Conservation (phyloP, 164 flowering plant species). For the Vitis cinerea region DNA sequence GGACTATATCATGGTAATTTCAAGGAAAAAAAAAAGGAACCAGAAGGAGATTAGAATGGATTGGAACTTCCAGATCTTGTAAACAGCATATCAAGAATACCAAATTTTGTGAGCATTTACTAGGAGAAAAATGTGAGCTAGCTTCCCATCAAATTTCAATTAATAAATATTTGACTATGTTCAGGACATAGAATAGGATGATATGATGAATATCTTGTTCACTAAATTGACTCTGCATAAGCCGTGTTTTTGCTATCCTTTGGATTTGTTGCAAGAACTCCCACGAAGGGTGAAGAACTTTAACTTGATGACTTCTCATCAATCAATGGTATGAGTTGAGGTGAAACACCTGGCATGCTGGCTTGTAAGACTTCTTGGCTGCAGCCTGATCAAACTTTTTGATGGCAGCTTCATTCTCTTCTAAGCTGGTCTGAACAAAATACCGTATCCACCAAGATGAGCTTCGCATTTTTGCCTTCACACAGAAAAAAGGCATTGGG, state of each 20-base stretch:
- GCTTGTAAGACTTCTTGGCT: conserved; percentile 52
- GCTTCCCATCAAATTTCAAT: background rate
- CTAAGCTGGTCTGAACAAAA: conserved; percentile 69
- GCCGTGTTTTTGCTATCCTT: background rate
- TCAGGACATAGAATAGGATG: background rate
- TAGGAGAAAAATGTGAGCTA: background rate
- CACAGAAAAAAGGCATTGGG: conserved; percentile 8
- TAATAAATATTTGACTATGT: background rate
- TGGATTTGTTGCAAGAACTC: background rate
- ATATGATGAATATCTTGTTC: background rate
- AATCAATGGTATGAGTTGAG: conserved; percentile 60
- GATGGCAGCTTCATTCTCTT: conserved; percentile 65
- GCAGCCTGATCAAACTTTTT: conserved; percentile 87
- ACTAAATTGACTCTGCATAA: background rate
- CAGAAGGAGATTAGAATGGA: no score
- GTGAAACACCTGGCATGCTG: conserved; percentile 86
- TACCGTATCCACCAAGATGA: conserved; percentile 85
- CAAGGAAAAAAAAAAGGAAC: no score
- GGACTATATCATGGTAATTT: no score
- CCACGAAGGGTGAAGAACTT: background rate
- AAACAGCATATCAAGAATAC: no score
- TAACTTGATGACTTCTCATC: background rate
- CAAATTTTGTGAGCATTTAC: no score
- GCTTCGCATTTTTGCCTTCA: conserved; percentile 85
- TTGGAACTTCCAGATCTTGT: no score